Evolutionary conservation across 78 protist genomes (phyloP).

Genomic region (Planoprotostelium fungivorum): DNA sequence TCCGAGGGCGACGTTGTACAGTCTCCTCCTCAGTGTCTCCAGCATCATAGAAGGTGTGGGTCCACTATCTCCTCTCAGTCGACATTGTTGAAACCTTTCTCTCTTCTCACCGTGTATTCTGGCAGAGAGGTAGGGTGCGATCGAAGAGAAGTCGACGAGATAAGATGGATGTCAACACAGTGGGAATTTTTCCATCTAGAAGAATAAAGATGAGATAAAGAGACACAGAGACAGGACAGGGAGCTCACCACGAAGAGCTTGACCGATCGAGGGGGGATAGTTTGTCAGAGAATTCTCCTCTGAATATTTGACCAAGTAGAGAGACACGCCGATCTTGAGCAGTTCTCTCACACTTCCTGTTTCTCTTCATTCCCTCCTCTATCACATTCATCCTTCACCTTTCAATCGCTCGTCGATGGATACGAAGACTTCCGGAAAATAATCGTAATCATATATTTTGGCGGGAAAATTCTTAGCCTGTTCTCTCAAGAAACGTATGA

Average conservation of each 20-base stretch:
- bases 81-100: background rate
- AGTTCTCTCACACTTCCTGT: background rate
- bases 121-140: background rate
- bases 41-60: background rate
- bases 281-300: background rate
- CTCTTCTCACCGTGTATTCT: background rate
- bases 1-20: background rate
- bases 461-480: background rate
- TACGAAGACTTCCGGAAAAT: background rate
- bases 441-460: background rate
- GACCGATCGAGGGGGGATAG: background rate
- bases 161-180: background rate
- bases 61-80: background rate
- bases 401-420: background rate
- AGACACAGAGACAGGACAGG: no score
- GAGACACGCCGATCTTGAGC: background rate
- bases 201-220: no score
- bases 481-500: background rate
- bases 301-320: background rate
- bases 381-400: background rate
- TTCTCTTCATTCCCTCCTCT: background rate
- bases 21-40: background rate
- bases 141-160: background rate
- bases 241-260: no score
- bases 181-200: background rate